Evolutionary conservation across 805 yeast species (phyloP).

Genomic region (Metschnikowia borealis): DNA sequence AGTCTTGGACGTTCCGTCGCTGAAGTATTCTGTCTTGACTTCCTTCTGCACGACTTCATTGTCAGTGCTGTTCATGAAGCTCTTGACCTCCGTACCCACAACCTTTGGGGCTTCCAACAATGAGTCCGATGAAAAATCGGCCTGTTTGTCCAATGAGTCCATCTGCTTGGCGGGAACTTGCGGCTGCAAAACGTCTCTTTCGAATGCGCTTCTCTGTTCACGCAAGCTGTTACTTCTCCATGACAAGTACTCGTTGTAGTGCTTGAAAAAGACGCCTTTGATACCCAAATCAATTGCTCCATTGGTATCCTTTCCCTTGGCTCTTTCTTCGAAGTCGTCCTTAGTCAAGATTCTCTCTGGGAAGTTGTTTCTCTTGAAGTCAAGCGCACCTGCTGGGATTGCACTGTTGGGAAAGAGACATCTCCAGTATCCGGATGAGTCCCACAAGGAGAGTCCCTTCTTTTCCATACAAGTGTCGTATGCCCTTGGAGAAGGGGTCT

Average conservation of each 20-base stretch:
- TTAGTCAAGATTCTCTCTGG: constrained; percentile 41
- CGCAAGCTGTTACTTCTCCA: constrained; percentile 58
- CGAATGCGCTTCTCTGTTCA: constrained; percentile 25
- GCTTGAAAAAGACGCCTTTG: constrained; percentile 59
- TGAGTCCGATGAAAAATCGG: background rate
- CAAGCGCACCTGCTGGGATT: constrained; percentile 31
- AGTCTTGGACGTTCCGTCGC: constrained; percentile 36
- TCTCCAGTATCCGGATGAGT: constrained; percentile 80
- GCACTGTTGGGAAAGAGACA: constrained; percentile 70
- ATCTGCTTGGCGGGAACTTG: background rate
- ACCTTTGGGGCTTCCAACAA: constrained; percentile 8
- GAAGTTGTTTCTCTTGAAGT: constrained; percentile 22
- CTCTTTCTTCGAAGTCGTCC: constrained; percentile 49
- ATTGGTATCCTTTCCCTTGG: constrained; percentile 1
- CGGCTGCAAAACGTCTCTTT: constrained; percentile 1
- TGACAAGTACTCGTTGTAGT: constrained; percentile 58
- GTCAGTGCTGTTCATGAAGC: constrained; percentile 24
- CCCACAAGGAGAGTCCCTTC: constrained; percentile 80
- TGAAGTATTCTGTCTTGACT: constrained; percentile 29
- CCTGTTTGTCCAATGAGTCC: background rate
- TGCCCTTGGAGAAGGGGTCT: constrained; percentile 54
- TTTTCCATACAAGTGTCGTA: constrained; percentile 60
- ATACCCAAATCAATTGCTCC: constrained; percentile 39
- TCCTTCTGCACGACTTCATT: constrained; percentile 30
- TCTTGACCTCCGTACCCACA: constrained; percentile 27